Evolutionary conservation across 225 moss, liverwort and hornwort species (phyloP).

Genomic region (Thuidium tamariscinum): DNA sequence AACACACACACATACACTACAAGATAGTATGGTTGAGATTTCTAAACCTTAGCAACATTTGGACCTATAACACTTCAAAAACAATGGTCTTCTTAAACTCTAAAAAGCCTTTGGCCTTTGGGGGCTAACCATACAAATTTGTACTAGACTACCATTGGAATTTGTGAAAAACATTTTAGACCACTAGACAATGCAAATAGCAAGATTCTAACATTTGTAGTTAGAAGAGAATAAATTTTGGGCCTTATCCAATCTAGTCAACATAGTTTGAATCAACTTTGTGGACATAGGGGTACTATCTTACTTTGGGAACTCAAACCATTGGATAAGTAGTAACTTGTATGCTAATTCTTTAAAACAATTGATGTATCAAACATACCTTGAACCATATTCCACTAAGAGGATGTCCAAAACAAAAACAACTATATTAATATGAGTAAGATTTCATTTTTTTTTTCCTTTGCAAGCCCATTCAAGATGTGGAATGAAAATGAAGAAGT

Average conservation of each 20-base stretch:
- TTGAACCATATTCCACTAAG: neutral
- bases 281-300: accelerated
- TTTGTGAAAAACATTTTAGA: neutral
- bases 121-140: neutral
- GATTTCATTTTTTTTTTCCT: neutral
- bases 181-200: too few species aligned
- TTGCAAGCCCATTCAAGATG: neutral
- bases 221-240: neutral
- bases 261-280: neutral
- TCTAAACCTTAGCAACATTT: too few species aligned
- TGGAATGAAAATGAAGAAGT: neutral
- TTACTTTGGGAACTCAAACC: accelerated
- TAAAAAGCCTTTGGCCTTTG: too few species aligned
- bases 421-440: neutral
- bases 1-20: too few species aligned
- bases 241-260: accelerated
- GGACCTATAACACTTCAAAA: too few species aligned
- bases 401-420: neutral
- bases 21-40: too few species aligned
- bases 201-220: neutral
- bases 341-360: neutral
- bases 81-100: too few species aligned
- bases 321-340: neutral
- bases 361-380: neutral
- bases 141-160: accelerated